Evolutionary conservation across 805 yeast genomes (phyloP), one percentile per base, ranked within the genome.

Genomic region (Metschnikowia kunwiensis): DNA sequence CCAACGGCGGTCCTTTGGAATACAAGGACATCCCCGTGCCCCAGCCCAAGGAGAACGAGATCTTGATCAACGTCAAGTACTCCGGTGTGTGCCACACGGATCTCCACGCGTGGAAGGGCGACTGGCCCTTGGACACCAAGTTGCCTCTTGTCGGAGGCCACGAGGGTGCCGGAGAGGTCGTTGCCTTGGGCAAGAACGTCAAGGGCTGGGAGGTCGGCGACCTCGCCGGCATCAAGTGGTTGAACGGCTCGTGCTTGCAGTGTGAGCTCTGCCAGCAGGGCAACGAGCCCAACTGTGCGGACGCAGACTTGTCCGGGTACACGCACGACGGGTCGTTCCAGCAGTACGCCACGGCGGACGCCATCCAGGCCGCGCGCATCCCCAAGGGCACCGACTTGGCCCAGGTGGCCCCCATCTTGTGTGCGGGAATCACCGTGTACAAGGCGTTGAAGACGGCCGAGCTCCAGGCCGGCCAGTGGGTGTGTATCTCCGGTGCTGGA

Each of bases 401-500:
- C 37, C 63, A 68, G 49, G 72, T 73, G 40, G 78, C 82, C 27
- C 84, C 84, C 46, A 72, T 78, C 52, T 65, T 78, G 59, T 78
- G 84, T 65, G 82, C 81, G 31, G 82, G 82, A 65, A 71, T 79
- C 53, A 78, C 84, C 33, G 83, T 75, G 29, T 78, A 77, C 76
- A 78, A 78, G 66, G 83, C 82, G 9, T 65, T 78, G 54, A 78
- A 78, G 65, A 71, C 78, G 33, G 81, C 84, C 36, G 59, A 67
- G 35, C 55, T 74, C 41, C 44, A 46, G 32, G 70, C 88, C 15
- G 88, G 91, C 55, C 78, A 82, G 61, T 82, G 82, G 81, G 83
- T 80, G 48, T 77, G 78, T 43, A 68, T 82, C 42, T 77, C 86
- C 39, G 89, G 91, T 67, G 88, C 87, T 44, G 85, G 78, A 61